Evolutionary conservation across 768 basidiomycete species (phyloP), one percentile per base, ranked within the genome.

Genomic region (Tylopilus cervinicoccineus): DNA sequence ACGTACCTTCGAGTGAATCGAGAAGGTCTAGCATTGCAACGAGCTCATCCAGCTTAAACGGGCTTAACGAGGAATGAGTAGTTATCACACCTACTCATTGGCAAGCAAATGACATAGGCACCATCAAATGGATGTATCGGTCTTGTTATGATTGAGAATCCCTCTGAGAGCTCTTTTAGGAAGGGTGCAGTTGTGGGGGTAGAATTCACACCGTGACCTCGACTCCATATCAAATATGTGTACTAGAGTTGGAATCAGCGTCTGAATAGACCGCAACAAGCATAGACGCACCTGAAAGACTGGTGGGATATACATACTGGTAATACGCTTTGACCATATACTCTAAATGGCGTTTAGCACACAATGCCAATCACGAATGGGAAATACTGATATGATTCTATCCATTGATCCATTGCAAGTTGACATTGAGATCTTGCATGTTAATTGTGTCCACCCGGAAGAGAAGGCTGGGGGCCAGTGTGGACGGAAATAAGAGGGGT

Each of bases 201-300:
- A 53, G 40, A 36, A 57, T 43, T 56, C 55, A 5, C 55, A 58
- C 19, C 49, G 56, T 4, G 51, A 43, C 56, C 56, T 57, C 14
- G 6, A 39, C 32, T 37, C 12, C 26, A 37, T 6, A 33, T 58
- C 24, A 57, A 16, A 23, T 24, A 28, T 0, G 14, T 22, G 17
- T 12, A 16, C 47, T 39, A 24, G 17, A 37, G 20, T 34, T 14
- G 13, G 19, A 5, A 28, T 57, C 26, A 50, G 44, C 22, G 3
- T 2, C 5, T 17, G 20, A 24, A 40, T n/a, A 38, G 11, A 13
- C 45, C 3, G 17, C n/a, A n/a, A 16, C 7, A 12, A 12, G 9
- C 0, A 16, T 6, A 31, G 16, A 40, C 41, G 41, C 39, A 32
- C 46, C 41, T 52, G 6, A 13, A 34, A 38, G 11, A n/a, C 38